These are phyloP conservation scores for Populus hybrid DNA, from an alignment of 441 rosid genomes.

Conservation along the genomic window DNA sequence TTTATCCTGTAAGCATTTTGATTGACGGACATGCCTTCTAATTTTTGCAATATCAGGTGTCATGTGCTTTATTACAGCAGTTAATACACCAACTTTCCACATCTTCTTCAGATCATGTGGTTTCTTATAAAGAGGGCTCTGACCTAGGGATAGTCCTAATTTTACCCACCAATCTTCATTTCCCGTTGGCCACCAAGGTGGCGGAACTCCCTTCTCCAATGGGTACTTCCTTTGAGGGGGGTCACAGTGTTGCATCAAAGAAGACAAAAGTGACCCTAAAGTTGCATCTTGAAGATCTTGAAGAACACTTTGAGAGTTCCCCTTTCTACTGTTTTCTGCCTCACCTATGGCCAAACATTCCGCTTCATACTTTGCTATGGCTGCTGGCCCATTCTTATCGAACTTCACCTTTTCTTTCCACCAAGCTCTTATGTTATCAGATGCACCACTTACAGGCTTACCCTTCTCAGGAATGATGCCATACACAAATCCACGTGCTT, in stretches of 20 bases:
- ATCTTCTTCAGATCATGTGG: slow-evolving; percentile 97
- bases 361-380: slow-evolving; percentile 80
- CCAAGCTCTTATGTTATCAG: slow-evolving; percentile 97
- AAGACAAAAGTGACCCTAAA: slow-evolving; percentile 82
- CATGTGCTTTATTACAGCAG: slow-evolving; percentile 97
- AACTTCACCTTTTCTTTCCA: slow-evolving; percentile 99
- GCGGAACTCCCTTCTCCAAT: slow-evolving; percentile 80
- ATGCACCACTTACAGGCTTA: slow-evolving; percentile 91
- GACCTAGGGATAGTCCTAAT: slow-evolving; percentile 57
- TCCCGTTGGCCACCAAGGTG: slow-evolving; percentile 98
- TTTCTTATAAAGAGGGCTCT: slow-evolving; percentile 81
- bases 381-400: slow-evolving; percentile 97
- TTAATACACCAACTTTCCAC: slow-evolving; percentile 97
- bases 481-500: slow-evolving; percentile 28
- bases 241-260: slow-evolving; percentile 64
- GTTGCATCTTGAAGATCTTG: slow-evolving; percentile 97
- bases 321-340: slow-evolving; percentile 53
- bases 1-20: slow-evolving; percentile 98
- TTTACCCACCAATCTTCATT: slow-evolving; percentile 94
- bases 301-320: slow-evolving; percentile 57
- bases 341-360: slow-evolving; percentile 65
- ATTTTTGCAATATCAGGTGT: slow-evolving; percentile 93
- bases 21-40: slow-evolving; percentile 83
- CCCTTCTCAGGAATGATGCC: slow-evolving; percentile 98
- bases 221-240: slow-evolving; percentile 96